A percentile compares a stretch with the other conserved stretches of the same genome.
phyloP scores from a whole-genome alignment of 2,329 filamentous ascomycete species.

The Trichophyton verrucosum region DNA sequence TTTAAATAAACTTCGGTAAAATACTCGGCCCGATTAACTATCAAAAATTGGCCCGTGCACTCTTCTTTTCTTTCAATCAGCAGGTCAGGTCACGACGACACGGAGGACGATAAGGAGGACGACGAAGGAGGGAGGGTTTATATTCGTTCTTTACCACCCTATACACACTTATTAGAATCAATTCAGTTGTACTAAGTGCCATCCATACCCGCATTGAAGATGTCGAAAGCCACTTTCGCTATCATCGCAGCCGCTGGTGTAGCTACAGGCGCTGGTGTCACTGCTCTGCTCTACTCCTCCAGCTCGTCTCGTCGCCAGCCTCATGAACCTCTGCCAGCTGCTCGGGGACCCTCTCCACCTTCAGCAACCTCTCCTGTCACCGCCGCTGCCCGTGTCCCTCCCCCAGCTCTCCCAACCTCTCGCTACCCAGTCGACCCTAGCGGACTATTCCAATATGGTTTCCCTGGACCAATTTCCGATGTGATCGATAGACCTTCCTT shows the following conservation, averaged over 20 bases:
- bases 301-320: conserved; percentile 40
- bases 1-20: too few relatives aligned
- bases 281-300: conserved; percentile 53
- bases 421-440: conserved; percentile 53
- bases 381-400: conserved; percentile 21
- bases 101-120: neutral
- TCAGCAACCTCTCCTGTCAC: conserved; percentile 15
- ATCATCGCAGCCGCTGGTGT: conserved; percentile 65
- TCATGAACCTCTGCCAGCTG: conserved; percentile 24
- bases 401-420: conserved; percentile 24
- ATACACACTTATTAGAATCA: neutral
- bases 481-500: conserved; percentile 64
- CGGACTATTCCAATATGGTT: conserved; percentile 74
- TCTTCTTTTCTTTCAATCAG: neutral
- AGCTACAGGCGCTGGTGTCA: conserved; percentile 62
- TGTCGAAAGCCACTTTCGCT: conserved; percentile 69
- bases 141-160: neutral
- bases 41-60: neutral
- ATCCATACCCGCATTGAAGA: conserved; percentile 27
- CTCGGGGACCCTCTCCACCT: conserved; percentile 20
- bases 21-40: neutral
- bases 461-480: conserved; percentile 81
- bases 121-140: neutral
- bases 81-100: neutral
- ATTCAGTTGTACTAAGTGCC: too few relatives aligned